Evolutionary conservation across 129 eudicot genomes (phyloP).

Genomic region (Apium graveolens): DNA sequence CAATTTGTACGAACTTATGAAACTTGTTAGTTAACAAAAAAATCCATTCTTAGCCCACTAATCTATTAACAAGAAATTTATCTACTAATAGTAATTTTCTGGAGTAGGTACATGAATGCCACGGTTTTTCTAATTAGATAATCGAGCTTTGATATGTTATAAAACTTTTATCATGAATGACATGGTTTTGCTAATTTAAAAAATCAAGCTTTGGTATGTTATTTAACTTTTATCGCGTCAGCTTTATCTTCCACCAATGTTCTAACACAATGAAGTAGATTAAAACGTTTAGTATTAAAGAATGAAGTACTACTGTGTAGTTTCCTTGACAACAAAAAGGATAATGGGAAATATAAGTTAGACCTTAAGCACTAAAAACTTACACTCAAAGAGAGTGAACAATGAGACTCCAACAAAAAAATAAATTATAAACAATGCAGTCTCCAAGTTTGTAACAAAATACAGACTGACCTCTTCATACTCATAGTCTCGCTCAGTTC

Average conservation of each 20-base stretch:
- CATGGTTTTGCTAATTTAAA: background rate
- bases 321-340: background rate
- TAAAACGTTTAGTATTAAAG: background rate
- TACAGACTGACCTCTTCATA: slow-evolving; percentile 25
- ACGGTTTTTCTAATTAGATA: background rate
- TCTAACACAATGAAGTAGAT: background rate
- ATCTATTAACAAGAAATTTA: background rate
- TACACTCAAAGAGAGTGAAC: background rate
- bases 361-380: background rate
- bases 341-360: background rate
- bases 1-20: background rate
- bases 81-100: background rate
- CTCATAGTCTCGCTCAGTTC: slow-evolving; percentile 27
- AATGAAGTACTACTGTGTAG: background rate
- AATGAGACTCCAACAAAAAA: background rate
- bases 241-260: background rate
- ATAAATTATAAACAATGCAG: background rate
- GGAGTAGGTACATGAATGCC: background rate
- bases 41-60: background rate
- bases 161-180: background rate
- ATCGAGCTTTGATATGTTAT: background rate
- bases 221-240: background rate
- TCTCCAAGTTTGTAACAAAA: background rate
- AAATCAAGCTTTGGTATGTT: background rate
- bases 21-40: background rate